phyloP scores from a whole-genome alignment of 2,329 filamentous ascomycete species.

The Parastagonospora nodorum region DNA sequence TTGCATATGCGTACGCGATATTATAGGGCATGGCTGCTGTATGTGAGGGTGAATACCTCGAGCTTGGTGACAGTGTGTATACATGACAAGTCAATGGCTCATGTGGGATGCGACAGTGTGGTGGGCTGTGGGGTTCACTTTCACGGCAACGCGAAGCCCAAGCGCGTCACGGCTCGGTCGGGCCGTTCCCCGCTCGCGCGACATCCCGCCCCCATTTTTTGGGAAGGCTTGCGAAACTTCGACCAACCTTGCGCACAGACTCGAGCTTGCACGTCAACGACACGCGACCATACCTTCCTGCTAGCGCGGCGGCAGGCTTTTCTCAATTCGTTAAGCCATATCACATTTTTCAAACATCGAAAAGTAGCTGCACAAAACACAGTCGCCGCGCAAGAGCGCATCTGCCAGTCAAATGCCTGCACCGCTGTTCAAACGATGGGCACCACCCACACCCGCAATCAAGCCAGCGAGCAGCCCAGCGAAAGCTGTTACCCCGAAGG shows the following conservation, averaged over 20 bases:
- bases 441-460: constrained; percentile 44
- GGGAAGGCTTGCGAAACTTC: background rate
- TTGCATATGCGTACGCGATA: constrained; percentile 61
- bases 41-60: constrained; percentile 27
- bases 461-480: background rate
- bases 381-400: background rate
- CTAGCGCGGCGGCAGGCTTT: too few relatives aligned
- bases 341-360: too few relatives aligned
- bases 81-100: constrained; percentile 29
- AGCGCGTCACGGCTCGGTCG: constrained; percentile 30
- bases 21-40: constrained; percentile 66
- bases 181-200: too few relatives aligned
- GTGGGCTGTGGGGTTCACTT: constrained; percentile 1
- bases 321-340: too few relatives aligned
- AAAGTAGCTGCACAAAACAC: background rate
- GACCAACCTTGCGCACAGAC: too few relatives aligned
- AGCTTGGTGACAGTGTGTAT: constrained; percentile 8
- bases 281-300: too few relatives aligned
- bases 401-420: constrained; percentile 48
- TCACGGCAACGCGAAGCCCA: constrained; percentile 5
- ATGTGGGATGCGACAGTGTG: background rate
- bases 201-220: too few relatives aligned
- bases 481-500: background rate
- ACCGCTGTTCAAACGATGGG: constrained; percentile 54
- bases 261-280: too few relatives aligned